Percentiles rank a stretch among this genome's conserved stretches.
These are phyloP conservation scores for Aspergillus sp. DNA, from an alignment of 2,329 filamentous ascomycete genomes.

Conservation along the genomic window DNA sequence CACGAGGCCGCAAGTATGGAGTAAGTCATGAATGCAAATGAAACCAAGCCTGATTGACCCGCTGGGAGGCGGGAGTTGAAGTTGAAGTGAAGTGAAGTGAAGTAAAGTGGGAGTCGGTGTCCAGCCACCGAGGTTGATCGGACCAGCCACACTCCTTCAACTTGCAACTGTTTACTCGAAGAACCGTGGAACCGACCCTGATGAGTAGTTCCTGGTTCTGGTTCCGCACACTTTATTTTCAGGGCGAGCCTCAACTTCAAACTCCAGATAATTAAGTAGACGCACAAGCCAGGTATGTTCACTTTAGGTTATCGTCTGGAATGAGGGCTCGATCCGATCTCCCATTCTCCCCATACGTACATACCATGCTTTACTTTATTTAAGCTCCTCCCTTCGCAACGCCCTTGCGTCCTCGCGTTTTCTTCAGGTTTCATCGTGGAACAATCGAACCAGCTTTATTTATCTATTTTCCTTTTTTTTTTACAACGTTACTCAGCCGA, in stretches of 20 bases:
- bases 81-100: background rate
- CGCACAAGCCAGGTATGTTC: background rate
- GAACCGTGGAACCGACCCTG: conserved; percentile 1
- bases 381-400: background rate
- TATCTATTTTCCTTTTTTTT: background rate
- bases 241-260: background rate
- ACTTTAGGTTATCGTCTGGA: background rate
- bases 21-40: background rate
- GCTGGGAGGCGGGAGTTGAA: background rate
- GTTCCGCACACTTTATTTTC: background rate
- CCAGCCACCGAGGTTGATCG: background rate
- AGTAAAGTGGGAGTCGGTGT: background rate
- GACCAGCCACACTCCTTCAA: background rate
- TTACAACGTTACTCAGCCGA: background rate
- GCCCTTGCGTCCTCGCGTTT: background rate
- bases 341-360: background rate
- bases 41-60: background rate
- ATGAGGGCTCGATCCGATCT: background rate
- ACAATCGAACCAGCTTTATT: background rate
- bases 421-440: background rate
- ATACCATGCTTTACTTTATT: background rate
- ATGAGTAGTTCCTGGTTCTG: background rate
- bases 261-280: background rate
- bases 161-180: background rate
- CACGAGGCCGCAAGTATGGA: background rate